These are phyloP conservation scores for Marasmius sp. DNA, from an alignment of 1,284 basidiomycete genomes.

Conservation along the genomic window DNA sequence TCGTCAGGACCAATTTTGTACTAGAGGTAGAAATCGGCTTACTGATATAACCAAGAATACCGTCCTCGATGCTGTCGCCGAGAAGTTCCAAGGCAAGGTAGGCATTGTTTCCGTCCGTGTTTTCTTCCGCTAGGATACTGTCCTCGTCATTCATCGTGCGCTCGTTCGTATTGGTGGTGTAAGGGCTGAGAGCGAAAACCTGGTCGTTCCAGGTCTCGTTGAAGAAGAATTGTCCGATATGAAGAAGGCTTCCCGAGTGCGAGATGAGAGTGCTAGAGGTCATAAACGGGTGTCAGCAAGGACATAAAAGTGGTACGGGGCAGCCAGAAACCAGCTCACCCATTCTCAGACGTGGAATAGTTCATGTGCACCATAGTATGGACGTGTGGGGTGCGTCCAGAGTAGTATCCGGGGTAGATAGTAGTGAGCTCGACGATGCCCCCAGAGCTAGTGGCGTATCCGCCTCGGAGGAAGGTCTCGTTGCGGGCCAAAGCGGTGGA, in stretches of 20 bases:
- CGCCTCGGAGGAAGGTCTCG: constrained; percentile 47
- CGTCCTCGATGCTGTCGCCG: constrained; percentile 3
- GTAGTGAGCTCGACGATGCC: constrained; percentile 53
- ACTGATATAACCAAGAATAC: constrained; percentile 3
- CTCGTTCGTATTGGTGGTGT: constrained; percentile 24
- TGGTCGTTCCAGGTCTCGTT: constrained; percentile 37
- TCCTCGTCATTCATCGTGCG: constrained; percentile 26
- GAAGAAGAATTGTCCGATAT: constrained; percentile 46
- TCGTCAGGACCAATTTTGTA: too few relatives aligned
- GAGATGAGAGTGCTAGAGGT: constrained; percentile 32
- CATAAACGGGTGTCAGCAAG: not conserved
- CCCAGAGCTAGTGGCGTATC: constrained; percentile 46
- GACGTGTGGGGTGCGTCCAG: constrained; percentile 30
- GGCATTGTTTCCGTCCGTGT: constrained; percentile 26
- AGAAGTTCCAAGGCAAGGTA: constrained; percentile 18
- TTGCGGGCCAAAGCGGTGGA: constrained; percentile 14
- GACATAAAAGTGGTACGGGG: constrained; percentile 13
- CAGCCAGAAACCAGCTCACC: constrained; percentile 29
- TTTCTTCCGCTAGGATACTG: constrained; percentile 21
- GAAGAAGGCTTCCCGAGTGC: constrained; percentile 20
- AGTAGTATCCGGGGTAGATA: constrained; percentile 50
- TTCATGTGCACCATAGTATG: constrained; percentile 31
- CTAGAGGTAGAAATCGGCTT: not conserved
- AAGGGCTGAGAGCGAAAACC: constrained; percentile 26
- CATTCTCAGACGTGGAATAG: constrained; percentile 26